Base-by-base conservation (phyloP, 352 stramenopile species). In the Pythium brassicae region DNA sequence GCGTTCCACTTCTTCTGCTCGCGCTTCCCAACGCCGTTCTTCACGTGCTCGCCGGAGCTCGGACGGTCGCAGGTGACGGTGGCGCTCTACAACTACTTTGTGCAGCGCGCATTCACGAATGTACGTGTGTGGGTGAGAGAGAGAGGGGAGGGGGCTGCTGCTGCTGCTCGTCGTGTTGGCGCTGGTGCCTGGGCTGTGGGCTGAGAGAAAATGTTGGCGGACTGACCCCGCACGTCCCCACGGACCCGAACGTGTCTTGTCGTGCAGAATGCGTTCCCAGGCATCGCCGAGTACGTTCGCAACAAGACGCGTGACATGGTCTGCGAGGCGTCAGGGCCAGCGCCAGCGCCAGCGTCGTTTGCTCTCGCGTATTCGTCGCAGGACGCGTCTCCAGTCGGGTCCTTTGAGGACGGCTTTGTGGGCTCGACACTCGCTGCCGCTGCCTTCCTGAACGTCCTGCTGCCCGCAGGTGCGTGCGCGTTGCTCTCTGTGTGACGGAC, bases 1-100 rank as follows among this genome's bases (percentile, higher is more conserved):
- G 68, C 77, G 7, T 90, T 91, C 48, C 76, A 86, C 37, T 94
- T 92, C 67, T 86, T 92, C 49, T 92, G 84, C 47, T 58, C 71
- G 15, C 59, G 65, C 14, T 90, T 79, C 45, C 80, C 84, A 7
- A 68, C 75, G 34, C 66, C 73, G 1, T 87, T 87, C 58, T 86
- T 87, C 49, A 68, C 76, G 0, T 94, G 80, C 47, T 17, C 26
- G 3, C 61, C 74, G 0, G 50, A 52, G 10, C 47, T 65, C 2
- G 37, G 56, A 8, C 27, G 25, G 14, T n/a, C 61, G 23, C 57
- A 56, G 12, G 63, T 51, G 20, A 82, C 72, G 11, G 68, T 71
- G 61, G 57, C 82, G 15, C 65, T 88, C 14, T 91, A 90, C 72
- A 93, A 92, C 56, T 92, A 91, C 59, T 85, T 79, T 53, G 42